Evolutionary conservation across 805 yeast genomes (phyloP).

Genomic region (Saccharomycopsis synnaedendra): DNA sequence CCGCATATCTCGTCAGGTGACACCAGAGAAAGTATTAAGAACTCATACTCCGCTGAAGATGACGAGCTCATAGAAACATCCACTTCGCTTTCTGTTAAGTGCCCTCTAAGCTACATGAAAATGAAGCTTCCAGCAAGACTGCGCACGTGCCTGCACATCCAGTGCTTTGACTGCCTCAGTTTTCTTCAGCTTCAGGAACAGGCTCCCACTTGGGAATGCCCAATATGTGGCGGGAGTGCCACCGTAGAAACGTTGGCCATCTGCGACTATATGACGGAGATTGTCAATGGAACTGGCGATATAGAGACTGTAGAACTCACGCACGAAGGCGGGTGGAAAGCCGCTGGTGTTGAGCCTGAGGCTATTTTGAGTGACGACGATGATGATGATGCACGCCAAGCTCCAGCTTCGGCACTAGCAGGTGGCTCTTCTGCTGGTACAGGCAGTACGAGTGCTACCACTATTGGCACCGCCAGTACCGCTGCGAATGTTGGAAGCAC

Average conservation of each 20-base stretch:
- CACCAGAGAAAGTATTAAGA: constrained; percentile 36
- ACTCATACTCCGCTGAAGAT: constrained; percentile 25
- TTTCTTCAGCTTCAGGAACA: constrained; percentile 68
- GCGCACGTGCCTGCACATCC: constrained; percentile 62
- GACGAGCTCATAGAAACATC: constrained; percentile 64
- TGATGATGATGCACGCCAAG: neutral
- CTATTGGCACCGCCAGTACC: neutral
- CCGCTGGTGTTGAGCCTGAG: neutral
- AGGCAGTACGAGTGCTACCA: neutral
- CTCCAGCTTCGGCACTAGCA: neutral
- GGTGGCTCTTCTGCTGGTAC: neutral
- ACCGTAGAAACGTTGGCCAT: constrained; percentile 47
- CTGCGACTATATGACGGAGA: constrained; percentile 62
- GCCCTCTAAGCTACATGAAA: constrained; percentile 67
- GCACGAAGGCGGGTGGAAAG: constrained; percentile 64
- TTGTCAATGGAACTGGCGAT: constrained; percentile 44
- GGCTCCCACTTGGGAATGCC: constrained; percentile 82
- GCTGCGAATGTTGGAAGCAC: neutral
- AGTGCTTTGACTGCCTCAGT: constrained; percentile 77
- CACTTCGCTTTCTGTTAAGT: constrained; percentile 55
- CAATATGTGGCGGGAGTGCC: constrained; percentile 54
- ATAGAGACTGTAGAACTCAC: constrained; percentile 57
- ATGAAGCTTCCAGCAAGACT: constrained; percentile 68
- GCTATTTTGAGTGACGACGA: constrained; percentile 2
- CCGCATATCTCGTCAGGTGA: constrained; percentile 42